These are phyloP conservation scores for Aspergillus cavernicola DNA, from an alignment of 495 filamentous ascomycete genomes.

Conservation along the genomic window DNA sequence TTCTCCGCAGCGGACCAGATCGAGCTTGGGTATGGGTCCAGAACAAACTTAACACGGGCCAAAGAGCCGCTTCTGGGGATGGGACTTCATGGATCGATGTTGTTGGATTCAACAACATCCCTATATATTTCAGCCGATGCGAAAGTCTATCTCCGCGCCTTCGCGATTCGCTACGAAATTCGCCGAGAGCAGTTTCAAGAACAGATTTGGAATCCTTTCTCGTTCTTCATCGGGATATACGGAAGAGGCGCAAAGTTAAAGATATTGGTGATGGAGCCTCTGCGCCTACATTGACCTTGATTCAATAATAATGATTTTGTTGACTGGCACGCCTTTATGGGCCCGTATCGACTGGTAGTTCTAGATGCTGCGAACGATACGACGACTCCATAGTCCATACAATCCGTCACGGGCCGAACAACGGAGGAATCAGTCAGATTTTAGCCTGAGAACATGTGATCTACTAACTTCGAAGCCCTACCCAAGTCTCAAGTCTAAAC, in stretches of 20 bases:
- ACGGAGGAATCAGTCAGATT: constrained; percentile 19
- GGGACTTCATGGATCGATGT: not conserved
- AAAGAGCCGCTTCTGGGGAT: constrained; percentile 18
- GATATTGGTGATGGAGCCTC: not conserved
- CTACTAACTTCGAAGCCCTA: too few relatives aligned
- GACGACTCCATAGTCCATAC: too few relatives aligned
- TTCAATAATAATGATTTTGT: not conserved
- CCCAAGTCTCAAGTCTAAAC: too few relatives aligned
- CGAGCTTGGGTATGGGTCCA: constrained; percentile 5
- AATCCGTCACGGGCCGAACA: too few relatives aligned
- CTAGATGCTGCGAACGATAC: too few relatives aligned
- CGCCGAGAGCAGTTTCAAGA: not conserved
- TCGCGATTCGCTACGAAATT: not conserved
- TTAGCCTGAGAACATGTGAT: constrained; percentile 19
- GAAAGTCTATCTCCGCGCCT: not conserved
- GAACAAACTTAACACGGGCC: constrained; percentile 9
- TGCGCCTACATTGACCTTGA: not conserved
- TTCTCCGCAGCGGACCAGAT: constrained; percentile 15
- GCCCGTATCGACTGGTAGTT: too few relatives aligned
- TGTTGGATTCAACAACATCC: not conserved
- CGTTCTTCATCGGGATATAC: not conserved
- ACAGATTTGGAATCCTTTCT: not conserved
- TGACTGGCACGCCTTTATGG: too few relatives aligned
- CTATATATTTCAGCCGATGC: not conserved
- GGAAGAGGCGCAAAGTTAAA: constrained; percentile 8